Evolutionary conservation across 306 rosid species (phyloP).

Genomic region (Corylus americana): DNA sequence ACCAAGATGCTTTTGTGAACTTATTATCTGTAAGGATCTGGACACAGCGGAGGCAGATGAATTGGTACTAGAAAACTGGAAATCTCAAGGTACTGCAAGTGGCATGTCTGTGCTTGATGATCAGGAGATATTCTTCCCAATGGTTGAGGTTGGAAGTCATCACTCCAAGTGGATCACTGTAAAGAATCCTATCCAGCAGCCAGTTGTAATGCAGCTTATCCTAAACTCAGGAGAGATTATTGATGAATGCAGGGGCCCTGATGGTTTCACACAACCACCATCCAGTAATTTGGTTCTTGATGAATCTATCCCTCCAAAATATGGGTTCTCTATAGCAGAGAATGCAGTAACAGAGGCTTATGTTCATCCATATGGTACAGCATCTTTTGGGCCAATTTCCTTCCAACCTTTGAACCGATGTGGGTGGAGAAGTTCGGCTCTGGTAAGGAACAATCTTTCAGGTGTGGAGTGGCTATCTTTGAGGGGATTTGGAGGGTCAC

Average conservation of each 20-base stretch:
- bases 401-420: slow-evolving; percentile 80
- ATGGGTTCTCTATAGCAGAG: slow-evolving; percentile 82
- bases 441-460: slow-evolving; percentile 90
- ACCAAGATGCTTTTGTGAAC: slow-evolving; percentile 28
- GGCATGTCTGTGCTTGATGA: slow-evolving; percentile 76
- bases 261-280: slow-evolving; percentile 62
- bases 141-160: slow-evolving; percentile 80
- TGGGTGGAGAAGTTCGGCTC: slow-evolving; percentile 83
- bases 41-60: slow-evolving; percentile 61
- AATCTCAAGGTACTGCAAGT: slow-evolving; percentile 58
- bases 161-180: slow-evolving; percentile 71
- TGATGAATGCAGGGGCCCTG: slow-evolving; percentile 57
- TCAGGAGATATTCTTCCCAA: slow-evolving; percentile 62
- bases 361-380: slow-evolving; percentile 64
- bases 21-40: slow-evolving; percentile 43
- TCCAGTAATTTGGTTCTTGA: slow-evolving; percentile 58
- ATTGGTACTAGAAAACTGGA: slow-evolving; percentile 82
- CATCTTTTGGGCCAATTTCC: slow-evolving; percentile 74
- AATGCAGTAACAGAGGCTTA: slow-evolving; percentile 76
- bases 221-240: slow-evolving; percentile 78
- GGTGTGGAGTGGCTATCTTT: slow-evolving; percentile 86
- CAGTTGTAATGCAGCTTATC: slow-evolving; percentile 85
- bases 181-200: slow-evolving; percentile 77
- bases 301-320: slow-evolving; percentile 56
- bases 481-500: slow-evolving; percentile 78